Conservation (phyloP, 75 land plant species). For the Selaginella tamariscina region DNA sequence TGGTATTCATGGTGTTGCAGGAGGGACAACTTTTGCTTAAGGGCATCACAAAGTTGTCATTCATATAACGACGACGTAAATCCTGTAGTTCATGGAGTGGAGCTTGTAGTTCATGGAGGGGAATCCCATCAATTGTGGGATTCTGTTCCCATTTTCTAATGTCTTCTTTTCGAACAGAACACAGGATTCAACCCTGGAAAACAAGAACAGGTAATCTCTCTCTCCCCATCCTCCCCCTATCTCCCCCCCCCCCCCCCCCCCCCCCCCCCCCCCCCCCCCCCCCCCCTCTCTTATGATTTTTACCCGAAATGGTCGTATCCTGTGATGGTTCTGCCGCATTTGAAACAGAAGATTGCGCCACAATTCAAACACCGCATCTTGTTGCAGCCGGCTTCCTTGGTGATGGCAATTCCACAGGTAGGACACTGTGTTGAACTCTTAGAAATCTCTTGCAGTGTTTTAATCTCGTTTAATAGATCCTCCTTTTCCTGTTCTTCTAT, state of each 20-base stretch:
- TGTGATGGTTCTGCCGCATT: constrained; percentile 47
- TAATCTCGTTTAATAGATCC: no score
- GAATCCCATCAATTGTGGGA: no score
- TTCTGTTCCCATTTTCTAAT: constrained; percentile 50
- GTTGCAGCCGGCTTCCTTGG: constrained; percentile 77
- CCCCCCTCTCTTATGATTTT: not conserved
- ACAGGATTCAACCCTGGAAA: constrained; percentile 35
- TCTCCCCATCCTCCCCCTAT: not conserved
- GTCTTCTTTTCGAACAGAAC: constrained; percentile 42
- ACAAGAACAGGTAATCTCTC: not conserved
- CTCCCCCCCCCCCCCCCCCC: no score
- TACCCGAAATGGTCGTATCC: constrained; percentile 88
- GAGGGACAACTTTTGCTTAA: no score
- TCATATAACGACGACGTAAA: no score
- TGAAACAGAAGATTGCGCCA: constrained; percentile 66
- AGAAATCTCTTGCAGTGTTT: constrained; percentile 44
- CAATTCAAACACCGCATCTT: constrained; percentile 82
- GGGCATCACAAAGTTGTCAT: no score
- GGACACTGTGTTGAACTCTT: constrained; percentile 79
- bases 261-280: not conserved
- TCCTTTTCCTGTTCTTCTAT: constrained; percentile 26
- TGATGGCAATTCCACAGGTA: constrained; percentile 74
- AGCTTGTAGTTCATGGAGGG: no score
- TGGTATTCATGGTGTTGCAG: no score
- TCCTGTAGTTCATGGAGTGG: no score